These are phyloP conservation scores for Cornus controversa DNA, from an alignment of 148 eudicot species.

Conservation along the genomic window DNA sequence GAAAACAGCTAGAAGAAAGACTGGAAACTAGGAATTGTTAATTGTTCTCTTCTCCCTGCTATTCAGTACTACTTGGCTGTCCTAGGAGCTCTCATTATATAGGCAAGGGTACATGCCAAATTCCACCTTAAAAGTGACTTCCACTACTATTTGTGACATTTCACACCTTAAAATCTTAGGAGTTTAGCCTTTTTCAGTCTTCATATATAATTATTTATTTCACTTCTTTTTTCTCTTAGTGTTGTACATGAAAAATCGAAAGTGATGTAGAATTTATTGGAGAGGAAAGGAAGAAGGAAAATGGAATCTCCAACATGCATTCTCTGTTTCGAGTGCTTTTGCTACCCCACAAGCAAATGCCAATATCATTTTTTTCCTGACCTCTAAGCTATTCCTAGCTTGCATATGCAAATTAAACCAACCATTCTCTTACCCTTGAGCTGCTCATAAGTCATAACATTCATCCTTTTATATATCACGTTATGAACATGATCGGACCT, in stretches of 20 bases:
- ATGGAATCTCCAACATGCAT: conserved; percentile 11
- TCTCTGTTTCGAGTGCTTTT: conserved; percentile 11
- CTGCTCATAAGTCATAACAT: no score
- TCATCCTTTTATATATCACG: no score
- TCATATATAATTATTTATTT: no score
- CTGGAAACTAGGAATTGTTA: no score
- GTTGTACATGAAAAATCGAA: no score
- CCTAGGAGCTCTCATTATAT: neutral
- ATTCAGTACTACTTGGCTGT: no score
- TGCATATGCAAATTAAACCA: neutral
- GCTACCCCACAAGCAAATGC: conserved; percentile 17
- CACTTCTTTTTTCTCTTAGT: no score
- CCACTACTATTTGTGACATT: neutral
- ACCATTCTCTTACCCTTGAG: neutral
- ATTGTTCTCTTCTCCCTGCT: no score
- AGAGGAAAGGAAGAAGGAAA: conserved; percentile 9
- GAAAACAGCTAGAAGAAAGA: neutral
- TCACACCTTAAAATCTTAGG: neutral
- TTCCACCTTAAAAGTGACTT: neutral
- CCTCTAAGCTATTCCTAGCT: conserved; percentile 6
- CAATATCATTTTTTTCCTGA: neutral
- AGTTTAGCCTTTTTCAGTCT: no score
- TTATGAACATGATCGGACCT: no score
- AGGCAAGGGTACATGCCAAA: neutral
- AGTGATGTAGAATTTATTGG: conserved; percentile 22